Evolutionary conservation across 106 monocot species (phyloP), one percentile per base, ranked within the genome.

Genomic region (Alisma plantagoaquatica): DNA sequence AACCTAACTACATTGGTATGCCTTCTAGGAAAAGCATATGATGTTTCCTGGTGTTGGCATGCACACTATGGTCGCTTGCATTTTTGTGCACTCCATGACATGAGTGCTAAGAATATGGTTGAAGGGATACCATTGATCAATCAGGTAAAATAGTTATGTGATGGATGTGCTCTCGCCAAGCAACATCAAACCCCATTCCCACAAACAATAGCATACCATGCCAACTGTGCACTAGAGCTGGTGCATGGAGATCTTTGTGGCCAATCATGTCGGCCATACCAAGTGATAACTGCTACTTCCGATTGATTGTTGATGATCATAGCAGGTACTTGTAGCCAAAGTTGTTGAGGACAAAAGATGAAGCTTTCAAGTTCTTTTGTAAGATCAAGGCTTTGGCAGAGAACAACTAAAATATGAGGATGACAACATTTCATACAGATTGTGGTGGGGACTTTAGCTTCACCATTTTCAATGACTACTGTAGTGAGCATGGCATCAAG

Each of bases 281-380:
- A n/a, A n/a, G n/a, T n/a, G n/a, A n/a, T n/a, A n/a, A n/a, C n/a
- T n/a, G n/a, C n/a, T n/a, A n/a, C n/a, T n/a, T n/a, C n/a, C n/a
- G n/a, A n/a, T n/a, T 54, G 6, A 31, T 54, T 10, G 16, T 54
- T 28, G 54, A 54, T 31, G 54, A 54, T 31, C 11, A 29, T 17
- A 29, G 28, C 16, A 1, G 29, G 5, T 29, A 31, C n/a, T 31
- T 31, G n/a, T 54, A 31, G 54, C 12, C 32, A 14, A 8, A 26
- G 17, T 14, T 54, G 30, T 17, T 54, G 9, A 19, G 8, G 28
- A 3, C 27, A 23, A 54, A 54, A 18, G 26, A 18, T 9, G 11
- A 54, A 7, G 27, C 54, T 31, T 15, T 54, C 28, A 2, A 28
- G n/a, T n/a, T n/a, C 3, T 26, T 10, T 28, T 25, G 29, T 17